Evolutionary conservation across 2,329 filamentous ascomycete species (phyloP).

Genomic region (Cercospora sp.): DNA sequence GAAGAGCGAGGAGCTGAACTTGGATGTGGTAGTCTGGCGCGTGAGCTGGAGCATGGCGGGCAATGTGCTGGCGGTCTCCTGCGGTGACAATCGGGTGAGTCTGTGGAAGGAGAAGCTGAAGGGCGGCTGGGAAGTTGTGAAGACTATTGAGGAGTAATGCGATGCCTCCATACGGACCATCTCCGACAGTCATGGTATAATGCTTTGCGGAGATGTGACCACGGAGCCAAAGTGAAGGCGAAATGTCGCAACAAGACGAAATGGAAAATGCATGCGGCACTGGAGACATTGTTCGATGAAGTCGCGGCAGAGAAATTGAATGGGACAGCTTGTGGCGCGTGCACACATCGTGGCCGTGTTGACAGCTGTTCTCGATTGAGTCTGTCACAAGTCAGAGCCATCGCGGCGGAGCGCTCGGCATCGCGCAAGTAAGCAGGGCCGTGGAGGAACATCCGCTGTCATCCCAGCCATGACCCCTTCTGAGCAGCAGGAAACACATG

Average conservation of each 20-base stretch:
- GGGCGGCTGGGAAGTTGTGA: conserved; percentile 96
- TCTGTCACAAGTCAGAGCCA: not conserved
- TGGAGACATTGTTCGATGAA: not conserved
- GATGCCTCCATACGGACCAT: not conserved
- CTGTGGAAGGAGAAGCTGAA: conserved; percentile 98
- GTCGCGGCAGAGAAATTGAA: not conserved
- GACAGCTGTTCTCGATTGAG: not conserved
- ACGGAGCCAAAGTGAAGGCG: not conserved
- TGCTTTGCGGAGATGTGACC: not conserved
- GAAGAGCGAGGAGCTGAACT: conserved; percentile 80
- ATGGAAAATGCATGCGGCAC: not conserved
- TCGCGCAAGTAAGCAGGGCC: not conserved
- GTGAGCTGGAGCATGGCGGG: conserved; percentile 98
- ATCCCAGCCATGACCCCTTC: not conserved
- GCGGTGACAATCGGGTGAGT: conserved; percentile 93
- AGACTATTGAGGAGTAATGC: conserved; percentile 71
- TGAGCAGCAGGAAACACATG: not conserved
- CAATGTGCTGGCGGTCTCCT: conserved; percentile 91
- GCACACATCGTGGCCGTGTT: not conserved
- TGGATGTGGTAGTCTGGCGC: conserved; percentile 89
- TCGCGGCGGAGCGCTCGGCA: not conserved
- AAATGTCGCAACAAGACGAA: not conserved
- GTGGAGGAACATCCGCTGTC: not conserved
- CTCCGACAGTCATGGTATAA: not conserved
- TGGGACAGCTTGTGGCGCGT: not conserved